Base-by-base conservation (phyloP, 306 rosid genomes). In the Cicer cuneatum region DNA sequence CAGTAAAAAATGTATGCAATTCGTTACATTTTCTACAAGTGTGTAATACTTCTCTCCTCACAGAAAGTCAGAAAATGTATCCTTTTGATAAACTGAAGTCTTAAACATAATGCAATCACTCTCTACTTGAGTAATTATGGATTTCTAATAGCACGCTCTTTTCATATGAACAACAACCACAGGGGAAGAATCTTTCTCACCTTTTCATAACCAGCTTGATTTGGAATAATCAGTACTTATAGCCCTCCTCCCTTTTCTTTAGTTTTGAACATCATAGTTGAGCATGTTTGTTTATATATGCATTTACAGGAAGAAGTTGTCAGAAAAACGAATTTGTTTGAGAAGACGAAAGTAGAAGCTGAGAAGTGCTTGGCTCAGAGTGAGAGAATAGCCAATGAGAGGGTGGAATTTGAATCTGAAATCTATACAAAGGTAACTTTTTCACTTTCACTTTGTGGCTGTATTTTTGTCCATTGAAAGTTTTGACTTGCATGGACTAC, bases 231-330 rank as follows among this genome's bases (percentile, higher is more conserved):
- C 2, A 8, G 52, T 42, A 29, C 78, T 65, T 29, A 14, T 21
- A 62, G 35, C 42, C 16, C 8, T 12, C 45, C 7, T 35, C 21
- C 61, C 46, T 59, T 66, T 56, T 7, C 39, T 37, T 29, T 56
- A 37, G 64, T 62, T 77, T 60, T 51, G 38, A 73, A 78, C 54
- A 39, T 47, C 12, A 8, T 47, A 62, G 6, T 75, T 38, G 10
- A 21, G 72, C 41, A 37, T 49, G 35, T 29, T 10, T 42, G 46
- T 38, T 10, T 73, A 37, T 83, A 37, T 83, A 57, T 72, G 29
- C 71, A 56, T 86, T 18, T 65, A 58, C 83, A 94, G 96, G 98
- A 89, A 73, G 96, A 90, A 87, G 96, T 94, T 86, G 89, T 90
- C 24, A 72, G 80, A 66, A 90, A 94, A 76, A 81, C 85, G 39